Evolutionary conservation across 169 alveolate genomes (phyloP).

Genomic region (Plasmodium malariae): DNA sequence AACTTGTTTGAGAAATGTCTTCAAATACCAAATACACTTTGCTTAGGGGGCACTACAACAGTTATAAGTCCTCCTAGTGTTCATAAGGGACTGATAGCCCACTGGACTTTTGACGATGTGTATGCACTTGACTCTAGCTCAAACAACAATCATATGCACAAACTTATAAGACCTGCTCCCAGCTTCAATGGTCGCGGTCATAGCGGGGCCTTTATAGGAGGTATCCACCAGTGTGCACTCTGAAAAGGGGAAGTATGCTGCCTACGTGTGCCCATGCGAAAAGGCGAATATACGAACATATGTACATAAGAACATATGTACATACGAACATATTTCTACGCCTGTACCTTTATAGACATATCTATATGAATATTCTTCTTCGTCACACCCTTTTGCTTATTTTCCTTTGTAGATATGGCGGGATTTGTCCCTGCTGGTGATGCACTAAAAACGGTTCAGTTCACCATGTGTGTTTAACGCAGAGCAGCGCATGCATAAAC

Average conservation of each 20-base stretch:
- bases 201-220: constrained; percentile 71
- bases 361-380: no score
- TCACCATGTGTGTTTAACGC: constrained; percentile 46
- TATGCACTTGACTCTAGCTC: constrained; percentile 56
- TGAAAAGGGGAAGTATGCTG: not conserved
- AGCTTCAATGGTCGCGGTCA: constrained; percentile 63
- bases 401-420: constrained; percentile 15
- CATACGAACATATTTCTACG: not conserved
- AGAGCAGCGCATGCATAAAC: not conserved
- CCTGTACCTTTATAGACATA: not conserved
- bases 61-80: constrained; percentile 30
- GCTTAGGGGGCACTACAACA: constrained; percentile 54
- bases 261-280: no score
- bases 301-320: no score
- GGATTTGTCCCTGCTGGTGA: constrained; percentile 64
- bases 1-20: constrained; percentile 51
- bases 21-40: constrained; percentile 18
- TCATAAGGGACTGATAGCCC: constrained; percentile 42
- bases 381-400: not conserved
- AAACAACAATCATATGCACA: constrained; percentile 66
- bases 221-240: not conserved
- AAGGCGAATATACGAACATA: no score
- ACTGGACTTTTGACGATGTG: constrained; percentile 69
- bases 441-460: constrained; percentile 33
- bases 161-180: constrained; percentile 42